phyloP scores from a whole-genome alignment of 164 flowering plant species.

The Hamamelis virginiana region DNA sequence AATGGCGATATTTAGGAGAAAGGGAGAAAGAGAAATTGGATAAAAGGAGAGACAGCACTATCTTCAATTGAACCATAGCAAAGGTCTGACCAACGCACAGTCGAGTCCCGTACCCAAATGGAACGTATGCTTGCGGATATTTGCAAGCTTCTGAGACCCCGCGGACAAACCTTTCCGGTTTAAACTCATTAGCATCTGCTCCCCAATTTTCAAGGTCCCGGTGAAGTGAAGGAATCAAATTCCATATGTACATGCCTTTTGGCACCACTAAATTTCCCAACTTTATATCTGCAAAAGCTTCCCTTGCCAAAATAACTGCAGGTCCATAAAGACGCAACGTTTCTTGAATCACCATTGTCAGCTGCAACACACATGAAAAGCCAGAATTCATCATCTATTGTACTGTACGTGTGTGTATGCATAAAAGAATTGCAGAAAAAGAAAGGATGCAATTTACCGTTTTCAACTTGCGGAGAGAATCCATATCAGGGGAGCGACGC shows the following conservation, averaged over 20 bases:
- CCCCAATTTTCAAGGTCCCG: conserved; percentile 29
- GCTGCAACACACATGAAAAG: conserved; percentile 12
- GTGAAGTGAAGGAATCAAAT: conserved; percentile 22
- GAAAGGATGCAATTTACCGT: too few relatives aligned
- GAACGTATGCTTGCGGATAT: conserved; percentile 28
- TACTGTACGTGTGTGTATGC: too few relatives aligned
- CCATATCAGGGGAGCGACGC: conserved; percentile 7
- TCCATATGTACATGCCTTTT: conserved; percentile 28
- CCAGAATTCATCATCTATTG: too few relatives aligned
- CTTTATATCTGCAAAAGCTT: conserved; percentile 23
- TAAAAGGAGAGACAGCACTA: conserved; percentile 13
- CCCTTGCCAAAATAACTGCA: conserved; percentile 26
- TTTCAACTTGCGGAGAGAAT: conserved; percentile 28
- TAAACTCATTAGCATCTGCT: conserved; percentile 25
- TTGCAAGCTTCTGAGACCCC: conserved; percentile 29
- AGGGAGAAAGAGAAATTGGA: conserved; percentile 28
- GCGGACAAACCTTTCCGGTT: conserved; percentile 27
- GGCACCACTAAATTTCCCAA: conserved; percentile 22
- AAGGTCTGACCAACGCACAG: conserved; percentile 26
- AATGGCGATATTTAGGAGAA: conserved; percentile 27
- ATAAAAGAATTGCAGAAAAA: too few relatives aligned
- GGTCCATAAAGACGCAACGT: conserved; percentile 28
- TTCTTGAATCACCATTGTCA: conserved; percentile 40
- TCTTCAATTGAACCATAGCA: conserved; percentile 26
- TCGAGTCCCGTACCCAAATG: conserved; percentile 28